These are phyloP conservation scores for Pelargonium myrrhifolium DNA, from an alignment of 441 rosid genomes.

Conservation along the genomic window DNA sequence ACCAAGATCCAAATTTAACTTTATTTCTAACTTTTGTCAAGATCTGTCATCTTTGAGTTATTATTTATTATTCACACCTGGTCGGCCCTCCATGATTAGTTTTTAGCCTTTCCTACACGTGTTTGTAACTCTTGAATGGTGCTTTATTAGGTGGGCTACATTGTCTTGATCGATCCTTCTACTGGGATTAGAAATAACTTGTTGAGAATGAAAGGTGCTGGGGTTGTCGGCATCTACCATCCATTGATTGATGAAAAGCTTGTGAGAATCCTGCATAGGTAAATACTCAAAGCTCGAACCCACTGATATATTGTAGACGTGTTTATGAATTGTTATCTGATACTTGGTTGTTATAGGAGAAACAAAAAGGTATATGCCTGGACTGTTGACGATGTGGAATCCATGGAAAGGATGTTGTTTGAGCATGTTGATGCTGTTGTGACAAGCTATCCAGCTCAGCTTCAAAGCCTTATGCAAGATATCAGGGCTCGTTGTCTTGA, in stretches of 20 bases:
- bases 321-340: neutral
- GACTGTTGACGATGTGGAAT: slow-evolving; percentile 76
- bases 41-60: neutral
- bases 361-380: slow-evolving; percentile 71
- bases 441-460: slow-evolving; percentile 60
- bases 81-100: neutral
- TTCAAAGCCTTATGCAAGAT: slow-evolving; percentile 64
- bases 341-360: slow-evolving; percentile 38
- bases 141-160: slow-evolving; percentile 70
- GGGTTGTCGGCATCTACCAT: slow-evolving; percentile 72
- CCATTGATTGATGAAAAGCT: slow-evolving; percentile 58
- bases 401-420: slow-evolving; percentile 65
- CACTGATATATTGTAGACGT: too few species aligned
- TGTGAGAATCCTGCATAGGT: slow-evolving; percentile 56
- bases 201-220: slow-evolving; percentile 70
- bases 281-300: slow-evolving; percentile 13
- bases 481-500: slow-evolving; percentile 61
- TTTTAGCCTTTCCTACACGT: neutral
- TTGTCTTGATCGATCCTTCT: slow-evolving; percentile 67
- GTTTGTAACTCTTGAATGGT: slow-evolving; percentile 7
- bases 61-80: neutral
- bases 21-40: neutral
- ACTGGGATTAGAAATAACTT: slow-evolving; percentile 50
- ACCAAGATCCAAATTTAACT: neutral
- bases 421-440: slow-evolving; percentile 66